Base-by-base conservation (phyloP, 352 stramenopile species). In the Globisporangium spinosum region DNA sequence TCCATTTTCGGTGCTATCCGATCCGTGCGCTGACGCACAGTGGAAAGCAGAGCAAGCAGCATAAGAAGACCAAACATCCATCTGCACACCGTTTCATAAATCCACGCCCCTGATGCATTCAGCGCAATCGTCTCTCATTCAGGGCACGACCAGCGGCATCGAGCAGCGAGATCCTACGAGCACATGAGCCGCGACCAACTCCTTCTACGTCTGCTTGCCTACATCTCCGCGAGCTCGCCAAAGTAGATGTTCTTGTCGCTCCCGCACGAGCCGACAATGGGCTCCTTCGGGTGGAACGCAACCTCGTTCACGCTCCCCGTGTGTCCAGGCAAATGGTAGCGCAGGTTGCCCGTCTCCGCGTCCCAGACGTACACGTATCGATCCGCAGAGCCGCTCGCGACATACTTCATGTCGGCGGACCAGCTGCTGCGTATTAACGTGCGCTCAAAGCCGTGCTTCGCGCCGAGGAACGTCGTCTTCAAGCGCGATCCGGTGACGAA, bases 281-380 rank as follows among this genome's bases (percentile, higher is more conserved):
- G 85, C 65, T 93, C 87, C 43, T 65, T 86, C 45, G 89, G 84
- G 76, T 98, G 93, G 77, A 98, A 98, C 25, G 85, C 73, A 15
- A 94, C 94, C 54, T 97, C 88, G 78, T 98, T 98, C 40, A 99
- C 95, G 76, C 89, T 97, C 38, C 93, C 93, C 59, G 80, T 90
- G 82, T 99, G 97, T 29, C 95, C 97, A 56, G 94, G 94, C 49
- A 98, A 70, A 57, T 91, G 85, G 80, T 98, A 98, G 38, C 97
- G 83, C 69, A 98, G 83, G 68, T 96, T 88, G 4, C 87, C 80
- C 60, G 86, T 93, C 34, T 95, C 80, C 61, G 93, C 85, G 76
- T 99, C 96, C 95, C 95, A 99, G 67, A 99, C 87, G 79, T 98
- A 97, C 71, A 98, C 95, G 65, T 94, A 89, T 49, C 89, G 82